Evolutionary conservation across 2,329 filamentous ascomycete genomes (phyloP), one percentile per base, ranked within the genome.

Genomic region (Phyllosticta citriasiana): DNA sequence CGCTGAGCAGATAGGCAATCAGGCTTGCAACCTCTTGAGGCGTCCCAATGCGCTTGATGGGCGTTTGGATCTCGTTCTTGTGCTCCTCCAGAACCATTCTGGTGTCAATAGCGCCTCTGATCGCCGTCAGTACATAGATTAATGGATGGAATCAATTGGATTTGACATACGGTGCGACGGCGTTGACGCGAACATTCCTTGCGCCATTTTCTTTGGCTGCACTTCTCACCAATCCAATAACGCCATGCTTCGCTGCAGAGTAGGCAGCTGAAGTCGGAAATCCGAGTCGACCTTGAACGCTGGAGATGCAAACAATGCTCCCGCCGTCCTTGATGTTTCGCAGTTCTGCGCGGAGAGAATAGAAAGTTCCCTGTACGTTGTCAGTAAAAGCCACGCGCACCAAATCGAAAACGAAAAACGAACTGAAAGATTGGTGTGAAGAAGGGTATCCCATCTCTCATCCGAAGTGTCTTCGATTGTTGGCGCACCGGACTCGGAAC

Each of bases 211-310:
- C 73, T 63, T 73, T 74, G 1, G 74, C 72, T 54, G 72, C 69
- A 40, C 66, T 70, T 57, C 66, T 73, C 35, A 71, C 74, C 62
- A 76, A 57, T 3, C 65, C 65, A n/a, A 65, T 57, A 2, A 66
- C 59, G 7, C 63, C 66, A 33, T 65, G 63, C 33, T 66, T 67
- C 1, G 59, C 33, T 1, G 62, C 62, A 2, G 62, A 26, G 55
- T 64, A 66, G 50, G 53, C 40, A 7, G 55, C 67, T 51, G 71
- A 69, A 53, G 69, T 69, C 59, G 47, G 59, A 57, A 59, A 69
- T 73, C 76, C 76, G 65, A 74, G 71, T 1, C 75, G 66, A 19
- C 80, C 81, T 59, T 80, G 80, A 52, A 79, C 77, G 27, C 77
- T 81, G 52, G 78, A 73, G 35, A 79, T 72, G 63, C 71, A 71